Conservation (phyloP, 805 yeast genomes). For the Zygosaccharomyces pseudorouxii region DNA sequence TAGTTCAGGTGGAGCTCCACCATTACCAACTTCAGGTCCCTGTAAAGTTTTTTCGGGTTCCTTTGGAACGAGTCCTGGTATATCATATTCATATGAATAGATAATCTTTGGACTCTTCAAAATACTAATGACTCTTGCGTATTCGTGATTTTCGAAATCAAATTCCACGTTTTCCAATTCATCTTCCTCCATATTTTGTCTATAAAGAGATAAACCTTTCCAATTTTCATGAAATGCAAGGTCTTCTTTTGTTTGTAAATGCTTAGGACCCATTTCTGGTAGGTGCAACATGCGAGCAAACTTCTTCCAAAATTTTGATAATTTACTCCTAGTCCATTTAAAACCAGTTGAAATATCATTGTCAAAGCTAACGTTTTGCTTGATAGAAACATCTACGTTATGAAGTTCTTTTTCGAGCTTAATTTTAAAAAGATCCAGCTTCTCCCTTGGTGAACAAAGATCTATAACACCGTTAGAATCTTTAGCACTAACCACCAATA, state of each 20-base stretch:
- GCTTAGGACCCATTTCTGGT: background rate
- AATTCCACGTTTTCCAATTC: conserved; percentile 31
- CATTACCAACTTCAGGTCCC: conserved; percentile 55
- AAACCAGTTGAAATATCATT: conserved; percentile 29
- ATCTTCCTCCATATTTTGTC: conserved; percentile 37
- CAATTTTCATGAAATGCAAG: conserved; percentile 42
- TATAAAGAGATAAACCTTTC: conserved; percentile 74
- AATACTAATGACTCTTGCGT: conserved; percentile 73
- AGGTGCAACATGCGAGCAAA: conserved; percentile 15
- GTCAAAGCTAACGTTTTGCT: conserved; percentile 66
- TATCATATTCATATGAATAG: conserved; percentile 63
- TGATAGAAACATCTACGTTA: conserved; percentile 55
- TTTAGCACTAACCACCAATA: conserved; percentile 58
- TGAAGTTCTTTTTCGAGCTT: conserved; percentile 43
- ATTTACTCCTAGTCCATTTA: conserved; percentile 16
- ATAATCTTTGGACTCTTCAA: conserved; percentile 54
- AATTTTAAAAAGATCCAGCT: conserved; percentile 54
- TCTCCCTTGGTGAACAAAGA: conserved; percentile 40
- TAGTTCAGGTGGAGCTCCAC: conserved; percentile 53
- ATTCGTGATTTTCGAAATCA: conserved; percentile 51
- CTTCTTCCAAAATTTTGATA: conserved; percentile 24
- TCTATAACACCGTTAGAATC: conserved; percentile 56
- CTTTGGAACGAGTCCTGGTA: conserved; percentile 59
- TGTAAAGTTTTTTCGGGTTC: conserved; percentile 34
- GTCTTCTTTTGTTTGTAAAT: conserved; percentile 10